Percentiles rank a stretch among this genome's conserved stretches.
phyloP scores from a whole-genome alignment of 805 yeast genomes.

The Yamadazyma nakazawae region DNA sequence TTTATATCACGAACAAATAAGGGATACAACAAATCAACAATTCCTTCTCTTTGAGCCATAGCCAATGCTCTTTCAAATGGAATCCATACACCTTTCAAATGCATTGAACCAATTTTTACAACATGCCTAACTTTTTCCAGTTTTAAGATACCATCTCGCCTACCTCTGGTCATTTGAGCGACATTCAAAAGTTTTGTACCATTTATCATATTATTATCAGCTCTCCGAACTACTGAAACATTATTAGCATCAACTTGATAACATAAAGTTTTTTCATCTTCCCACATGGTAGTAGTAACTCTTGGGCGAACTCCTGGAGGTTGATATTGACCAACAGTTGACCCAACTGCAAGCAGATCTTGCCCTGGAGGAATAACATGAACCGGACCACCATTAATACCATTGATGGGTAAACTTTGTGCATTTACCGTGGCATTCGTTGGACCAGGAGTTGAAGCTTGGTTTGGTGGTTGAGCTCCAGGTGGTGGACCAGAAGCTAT shows the following conservation, averaged over 20 bases:
- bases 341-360: conserved; percentile 1
- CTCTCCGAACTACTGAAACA: conserved; percentile 77
- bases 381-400: not conserved
- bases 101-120: conserved; percentile 84
- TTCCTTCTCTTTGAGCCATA: conserved; percentile 78
- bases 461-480: not conserved
- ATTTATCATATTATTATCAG: conserved; percentile 80
- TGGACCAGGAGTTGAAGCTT: not conserved
- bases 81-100: conserved; percentile 86
- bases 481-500: not conserved
- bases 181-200: conserved; percentile 82
- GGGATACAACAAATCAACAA: conserved; percentile 63
- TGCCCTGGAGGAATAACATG: not conserved
- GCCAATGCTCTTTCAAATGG: conserved; percentile 80
- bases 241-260: conserved; percentile 84
- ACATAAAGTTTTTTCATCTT: conserved; percentile 79
- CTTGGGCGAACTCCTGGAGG: conserved; percentile 53
- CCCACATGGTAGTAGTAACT: conserved; percentile 88
- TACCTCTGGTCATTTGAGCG: conserved; percentile 83
- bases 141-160: conserved; percentile 80
- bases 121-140: conserved; percentile 75
- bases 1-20: conserved; percentile 74
- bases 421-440: not conserved
- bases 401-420: not conserved
- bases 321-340: conserved; percentile 41